Base-by-base conservation (phyloP, 1,139 yeast genomes). In the Hanseniaspora gamundiae region DNA sequence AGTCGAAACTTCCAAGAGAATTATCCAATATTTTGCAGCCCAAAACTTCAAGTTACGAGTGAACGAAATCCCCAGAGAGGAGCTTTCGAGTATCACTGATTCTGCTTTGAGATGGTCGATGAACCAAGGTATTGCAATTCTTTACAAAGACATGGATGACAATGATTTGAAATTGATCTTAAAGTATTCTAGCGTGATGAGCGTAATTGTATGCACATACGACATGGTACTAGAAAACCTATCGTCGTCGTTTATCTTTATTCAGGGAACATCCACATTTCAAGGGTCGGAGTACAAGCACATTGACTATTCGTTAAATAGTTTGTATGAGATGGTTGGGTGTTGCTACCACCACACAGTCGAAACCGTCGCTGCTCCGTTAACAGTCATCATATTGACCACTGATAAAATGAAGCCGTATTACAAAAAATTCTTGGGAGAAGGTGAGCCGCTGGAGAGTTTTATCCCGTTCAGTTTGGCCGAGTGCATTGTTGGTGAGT, bases 401-500 rank as follows among this genome's bases (percentile, higher is more conserved):
- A 74, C 71, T 42, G 54, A 71, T 0, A 57, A 76, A 2, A 76
- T 72, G 52, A 65, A 76, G 38, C 74, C 70, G 1, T 87, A 82
- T 56, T 87, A 84, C 58, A 73, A 71, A 44, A 76, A 79, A 56
- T 85, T 88, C 55, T 58, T 91, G 44, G 70, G 68, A 31, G 87
- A 82, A 48, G 77, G 95, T 0, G 61, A 87, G 14, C 96, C 97
- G 0, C 68, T 86, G 31, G 98, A 93, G 59, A 86, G 96, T 61
- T 76, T 71, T 52, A 59, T 87, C 52, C 73, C 73, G 43, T 61
- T 67, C 11, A 62, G 66, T 39, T 54, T 87, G 16, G 79, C 75
- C 47, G 95, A 88, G 56, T 70, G 74, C 0, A 70, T 91, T 40
- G 62, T 83, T 38, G 73, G 76, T 36, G 97, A 87, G 52, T 78